phyloP scores from a whole-genome alignment of 495 filamentous ascomycete species.

The Penicillium bovifimosum region DNA sequence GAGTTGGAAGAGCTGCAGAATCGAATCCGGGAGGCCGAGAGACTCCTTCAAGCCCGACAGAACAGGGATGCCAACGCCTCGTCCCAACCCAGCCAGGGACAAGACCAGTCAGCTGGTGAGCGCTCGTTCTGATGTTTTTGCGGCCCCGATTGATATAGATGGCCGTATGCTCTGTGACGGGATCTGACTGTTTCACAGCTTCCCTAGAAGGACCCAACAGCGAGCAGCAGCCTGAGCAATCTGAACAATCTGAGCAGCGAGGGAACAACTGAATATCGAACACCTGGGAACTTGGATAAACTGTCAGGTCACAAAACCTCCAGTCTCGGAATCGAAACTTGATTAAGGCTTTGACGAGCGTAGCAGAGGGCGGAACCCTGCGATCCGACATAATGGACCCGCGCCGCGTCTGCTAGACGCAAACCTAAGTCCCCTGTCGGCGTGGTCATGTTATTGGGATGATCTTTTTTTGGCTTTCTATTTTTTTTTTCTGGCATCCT shows the following conservation, averaged over 20 bases:
- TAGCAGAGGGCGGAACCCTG: neutral
- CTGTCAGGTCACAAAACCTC: neutral
- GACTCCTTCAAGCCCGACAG: conserved; percentile 57
- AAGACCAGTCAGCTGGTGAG: conserved; percentile 22
- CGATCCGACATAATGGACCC: conserved; percentile 5
- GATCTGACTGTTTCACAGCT: conserved; percentile 11
- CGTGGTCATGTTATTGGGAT: conserved; percentile 5
- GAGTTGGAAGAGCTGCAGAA: conserved; percentile 85
- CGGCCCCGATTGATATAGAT: conserved; percentile 7
- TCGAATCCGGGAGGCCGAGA: conserved; percentile 77
- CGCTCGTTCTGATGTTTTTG: conserved; percentile 1
- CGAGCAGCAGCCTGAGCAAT: conserved; percentile 1
- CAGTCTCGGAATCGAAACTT: neutral
- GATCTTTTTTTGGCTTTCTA: conserved; percentile 2
- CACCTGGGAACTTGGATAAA: neutral
- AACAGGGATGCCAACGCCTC: conserved; percentile 8
- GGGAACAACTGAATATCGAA: neutral
- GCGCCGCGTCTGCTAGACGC: conserved; percentile 9
- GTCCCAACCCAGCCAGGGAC: conserved; percentile 3
- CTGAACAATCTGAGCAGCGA: neutral
- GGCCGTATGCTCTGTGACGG: conserved; percentile 2
- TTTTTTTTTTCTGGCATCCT: conserved; percentile 3
- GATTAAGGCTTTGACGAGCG: neutral
- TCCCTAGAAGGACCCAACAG: conserved; percentile 5
- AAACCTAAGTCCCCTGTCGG: conserved; percentile 6